These are phyloP conservation scores for Vitis cinerea DNA, from an alignment of 164 flowering plant species.

Conservation along the genomic window DNA sequence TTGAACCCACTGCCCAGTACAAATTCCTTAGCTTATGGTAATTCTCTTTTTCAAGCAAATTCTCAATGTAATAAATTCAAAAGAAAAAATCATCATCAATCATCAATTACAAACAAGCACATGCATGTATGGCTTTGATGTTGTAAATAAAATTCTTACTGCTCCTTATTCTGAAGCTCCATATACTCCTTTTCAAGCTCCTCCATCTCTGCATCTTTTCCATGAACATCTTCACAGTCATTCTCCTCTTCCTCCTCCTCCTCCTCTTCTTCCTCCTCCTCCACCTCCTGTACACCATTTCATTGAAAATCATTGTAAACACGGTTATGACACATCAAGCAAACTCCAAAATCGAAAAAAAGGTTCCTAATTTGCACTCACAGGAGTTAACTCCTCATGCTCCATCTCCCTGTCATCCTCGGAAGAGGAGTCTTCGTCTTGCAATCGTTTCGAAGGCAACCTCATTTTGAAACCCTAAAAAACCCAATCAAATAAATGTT, in stretches of 20 bases:
- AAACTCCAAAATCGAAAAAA: not conserved
- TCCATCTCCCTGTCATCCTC: conserved; percentile 34
- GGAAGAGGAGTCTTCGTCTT: conserved; percentile 14
- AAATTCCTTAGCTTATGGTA: too few relatives aligned
- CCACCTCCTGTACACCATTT: conserved; percentile 11
- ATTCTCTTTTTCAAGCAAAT: too few relatives aligned
- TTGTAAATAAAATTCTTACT: conserved; percentile 37
- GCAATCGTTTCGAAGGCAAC: conserved; percentile 19
- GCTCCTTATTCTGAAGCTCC: conserved; percentile 55
- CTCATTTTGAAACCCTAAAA: conserved; percentile 26
- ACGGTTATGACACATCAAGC: not conserved
- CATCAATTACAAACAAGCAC: not conserved
- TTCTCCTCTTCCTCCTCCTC: conserved; percentile 13
- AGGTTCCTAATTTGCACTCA: not conserved
- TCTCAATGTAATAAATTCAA: not conserved
- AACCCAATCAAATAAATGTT: not conserved
- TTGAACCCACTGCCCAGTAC: too few relatives aligned
- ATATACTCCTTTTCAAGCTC: conserved; percentile 75
- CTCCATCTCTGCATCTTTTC: conserved; percentile 61
- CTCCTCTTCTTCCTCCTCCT: conserved; percentile 24
- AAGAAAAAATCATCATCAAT: not conserved
- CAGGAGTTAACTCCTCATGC: too few relatives aligned
- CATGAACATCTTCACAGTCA: not conserved
- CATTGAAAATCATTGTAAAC: not conserved
- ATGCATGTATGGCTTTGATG: too few relatives aligned